A percentile compares a stretch with the other conserved stretches of the same genome.
Conservation (phyloP, 2,329 filamentous ascomycete species). For the Ambrosiella cleistominuta region DNA sequence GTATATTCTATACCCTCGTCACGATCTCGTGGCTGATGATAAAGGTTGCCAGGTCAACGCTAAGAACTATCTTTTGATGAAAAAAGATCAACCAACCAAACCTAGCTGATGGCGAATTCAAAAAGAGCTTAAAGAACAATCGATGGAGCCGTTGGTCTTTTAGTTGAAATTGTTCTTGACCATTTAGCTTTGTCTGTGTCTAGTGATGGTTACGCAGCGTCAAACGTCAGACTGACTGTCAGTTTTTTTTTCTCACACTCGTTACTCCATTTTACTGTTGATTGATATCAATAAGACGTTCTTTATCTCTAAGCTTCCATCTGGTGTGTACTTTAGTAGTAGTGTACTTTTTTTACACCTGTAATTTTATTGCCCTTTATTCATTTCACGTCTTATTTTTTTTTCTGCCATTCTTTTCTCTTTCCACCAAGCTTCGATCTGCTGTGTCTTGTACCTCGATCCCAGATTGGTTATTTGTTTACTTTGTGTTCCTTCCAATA, state of each 20-base stretch:
- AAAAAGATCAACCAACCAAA: background rate
- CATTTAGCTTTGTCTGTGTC: background rate
- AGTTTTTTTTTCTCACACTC: background rate
- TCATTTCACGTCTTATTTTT: background rate
- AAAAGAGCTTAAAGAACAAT: background rate
- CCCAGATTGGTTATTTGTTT: background rate
- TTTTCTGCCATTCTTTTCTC: background rate
- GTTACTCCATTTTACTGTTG: background rate
- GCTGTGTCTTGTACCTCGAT: background rate
- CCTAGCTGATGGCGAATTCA: background rate
- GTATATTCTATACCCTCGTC: background rate
- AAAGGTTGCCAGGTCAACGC: background rate
- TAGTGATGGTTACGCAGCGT: background rate
- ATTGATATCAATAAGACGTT: conserved; percentile 1
- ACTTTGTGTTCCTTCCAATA: background rate
- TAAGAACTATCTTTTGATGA: background rate
- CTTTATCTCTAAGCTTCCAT: background rate
- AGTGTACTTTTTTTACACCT: conserved; percentile 1
- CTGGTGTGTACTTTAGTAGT: background rate
- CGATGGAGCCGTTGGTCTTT: background rate
- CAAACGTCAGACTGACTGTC: background rate
- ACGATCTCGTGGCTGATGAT: background rate
- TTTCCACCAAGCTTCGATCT: background rate
- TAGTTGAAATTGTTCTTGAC: background rate
- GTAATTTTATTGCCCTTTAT: background rate